Evolutionary conservation across 2,329 filamentous ascomycete genomes (phyloP).

Genomic region (Botrytis galanthina): DNA sequence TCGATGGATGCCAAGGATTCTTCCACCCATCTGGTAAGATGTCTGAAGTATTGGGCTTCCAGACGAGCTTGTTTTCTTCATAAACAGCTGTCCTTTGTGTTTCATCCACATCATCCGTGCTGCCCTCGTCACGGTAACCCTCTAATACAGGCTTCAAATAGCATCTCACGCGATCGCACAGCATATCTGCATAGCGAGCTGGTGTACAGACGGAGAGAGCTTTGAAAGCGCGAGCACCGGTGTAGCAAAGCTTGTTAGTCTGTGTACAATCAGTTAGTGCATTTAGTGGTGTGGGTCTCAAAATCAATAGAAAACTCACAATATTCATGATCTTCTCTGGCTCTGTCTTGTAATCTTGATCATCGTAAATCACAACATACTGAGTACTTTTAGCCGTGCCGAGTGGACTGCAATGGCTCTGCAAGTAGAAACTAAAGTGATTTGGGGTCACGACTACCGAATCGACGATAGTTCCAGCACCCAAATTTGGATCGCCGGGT

Average conservation of each 20-base stretch:
- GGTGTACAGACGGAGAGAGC: slow-evolving; percentile 81
- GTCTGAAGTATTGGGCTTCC: background rate
- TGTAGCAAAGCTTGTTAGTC: slow-evolving; percentile 76
- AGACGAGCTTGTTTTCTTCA: background rate
- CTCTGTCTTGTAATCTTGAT: slow-evolving; percentile 60
- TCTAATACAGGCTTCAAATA: slow-evolving; percentile 52
- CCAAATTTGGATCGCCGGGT: slow-evolving; percentile 17
- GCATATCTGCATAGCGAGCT: slow-evolving; percentile 83
- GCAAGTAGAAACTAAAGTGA: slow-evolving; percentile 8
- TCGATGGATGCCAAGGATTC: background rate
- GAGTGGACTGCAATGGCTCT: background rate
- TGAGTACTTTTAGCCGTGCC: slow-evolving; percentile 16
- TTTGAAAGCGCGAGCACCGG: slow-evolving; percentile 79
- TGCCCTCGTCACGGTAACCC: background rate
- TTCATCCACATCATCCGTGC: background rate
- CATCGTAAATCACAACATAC: background rate
- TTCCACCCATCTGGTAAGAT: background rate
- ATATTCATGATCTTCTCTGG: slow-evolving; percentile 32
- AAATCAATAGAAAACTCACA: background rate
- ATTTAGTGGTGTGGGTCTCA: background rate
- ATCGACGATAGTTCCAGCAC: background rate
- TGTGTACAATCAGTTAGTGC: slow-evolving; percentile 43
- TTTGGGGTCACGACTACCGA: background rate
- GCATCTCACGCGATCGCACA: slow-evolving; percentile 70
- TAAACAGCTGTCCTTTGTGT: background rate